Percentiles rank a stretch among this genome's conserved stretches.
Conservation (phyloP, 2,329 filamentous ascomycete genomes). For the Penicillium sp. region DNA sequence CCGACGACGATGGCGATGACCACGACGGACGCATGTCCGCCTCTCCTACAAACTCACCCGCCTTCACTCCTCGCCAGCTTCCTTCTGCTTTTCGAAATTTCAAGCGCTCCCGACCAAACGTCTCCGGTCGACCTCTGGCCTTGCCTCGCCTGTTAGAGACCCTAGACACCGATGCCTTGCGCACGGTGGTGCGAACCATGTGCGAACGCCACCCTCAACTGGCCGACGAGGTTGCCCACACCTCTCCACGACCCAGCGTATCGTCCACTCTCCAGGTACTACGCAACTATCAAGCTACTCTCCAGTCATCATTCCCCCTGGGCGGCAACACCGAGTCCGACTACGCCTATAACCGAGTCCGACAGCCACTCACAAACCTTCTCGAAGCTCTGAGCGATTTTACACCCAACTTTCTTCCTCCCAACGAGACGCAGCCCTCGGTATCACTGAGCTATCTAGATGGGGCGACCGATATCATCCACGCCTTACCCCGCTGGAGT, state of each 20-base stretch:
- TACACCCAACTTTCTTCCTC: conserved; percentile 91
- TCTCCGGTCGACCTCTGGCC: conserved; percentile 63
- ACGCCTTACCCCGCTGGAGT: conserved; percentile 87
- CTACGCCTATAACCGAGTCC: conserved; percentile 92
- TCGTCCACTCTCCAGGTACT: conserved; percentile 76
- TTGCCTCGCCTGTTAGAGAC: conserved; percentile 86
- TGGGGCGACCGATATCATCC: conserved; percentile 83
- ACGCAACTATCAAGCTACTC: conserved; percentile 71
- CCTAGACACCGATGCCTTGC: conserved; percentile 77
- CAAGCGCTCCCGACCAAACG: conserved; percentile 65
- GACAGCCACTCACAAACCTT: conserved; percentile 72
- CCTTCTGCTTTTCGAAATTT: conserved; percentile 65
- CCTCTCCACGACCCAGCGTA: conserved; percentile 83
- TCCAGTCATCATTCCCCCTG: conserved; percentile 78
- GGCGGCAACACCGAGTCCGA: conserved; percentile 82
- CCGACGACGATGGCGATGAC: conserved; percentile 64
- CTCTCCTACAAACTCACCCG: conserved; percentile 79
- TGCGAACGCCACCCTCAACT: conserved; percentile 87
- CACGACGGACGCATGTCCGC: conserved; percentile 83
- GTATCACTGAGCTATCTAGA: conserved; percentile 85
- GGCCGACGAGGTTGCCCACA: conserved; percentile 75
- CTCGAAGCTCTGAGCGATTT: conserved; percentile 91
- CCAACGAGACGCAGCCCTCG: conserved; percentile 79
- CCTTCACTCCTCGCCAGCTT: conserved; percentile 66
- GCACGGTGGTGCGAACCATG: conserved; percentile 81